phyloP scores from a whole-genome alignment of 305 asterid genomes.

The Solanum hybrid region DNA sequence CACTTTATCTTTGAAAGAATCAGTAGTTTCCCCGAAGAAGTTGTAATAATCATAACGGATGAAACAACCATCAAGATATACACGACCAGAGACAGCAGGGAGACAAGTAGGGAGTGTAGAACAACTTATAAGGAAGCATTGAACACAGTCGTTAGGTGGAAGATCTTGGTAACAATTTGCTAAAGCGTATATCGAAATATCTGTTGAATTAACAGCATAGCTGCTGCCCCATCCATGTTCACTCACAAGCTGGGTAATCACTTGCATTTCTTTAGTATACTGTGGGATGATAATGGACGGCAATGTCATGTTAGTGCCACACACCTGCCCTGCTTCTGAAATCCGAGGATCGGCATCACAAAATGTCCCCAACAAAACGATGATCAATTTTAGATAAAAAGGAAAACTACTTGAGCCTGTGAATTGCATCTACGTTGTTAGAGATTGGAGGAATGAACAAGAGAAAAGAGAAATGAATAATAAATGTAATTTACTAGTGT shows the following conservation, averaged over 20 bases:
- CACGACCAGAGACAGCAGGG: constrained; percentile 1
- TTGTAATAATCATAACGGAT: constrained; percentile 13
- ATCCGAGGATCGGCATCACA: constrained; percentile 2
- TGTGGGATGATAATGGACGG: neutral
- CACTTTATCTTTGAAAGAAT: neutral
- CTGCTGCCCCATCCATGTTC: neutral
- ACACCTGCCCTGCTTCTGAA: constrained; percentile 5
- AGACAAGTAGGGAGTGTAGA: constrained; percentile 13
- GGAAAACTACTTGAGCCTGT: neutral
- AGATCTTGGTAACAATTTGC: constrained; percentile 16
- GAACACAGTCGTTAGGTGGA: constrained; percentile 7
- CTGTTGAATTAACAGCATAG: neutral
- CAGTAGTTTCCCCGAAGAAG: constrained; percentile 4
- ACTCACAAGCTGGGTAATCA: neutral
- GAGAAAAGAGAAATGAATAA: neutral
- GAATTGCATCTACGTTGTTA: neutral
- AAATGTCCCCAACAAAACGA: neutral
- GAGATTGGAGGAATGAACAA: neutral
- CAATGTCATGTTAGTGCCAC: neutral
- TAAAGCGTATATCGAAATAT: constrained; percentile 8
- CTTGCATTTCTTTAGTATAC: constrained; percentile 8
- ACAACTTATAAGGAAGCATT: constrained; percentile 6
- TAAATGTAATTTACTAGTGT: neutral
- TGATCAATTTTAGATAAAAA: neutral
- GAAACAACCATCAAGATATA: constrained; percentile 18